A percentile compares a stretch with the other conserved stretches of the same genome.
These are phyloP conservation scores for Podospora bellae-mahoneyi DNA, from an alignment of 495 filamentous ascomycete genomes.

Conservation along the genomic window DNA sequence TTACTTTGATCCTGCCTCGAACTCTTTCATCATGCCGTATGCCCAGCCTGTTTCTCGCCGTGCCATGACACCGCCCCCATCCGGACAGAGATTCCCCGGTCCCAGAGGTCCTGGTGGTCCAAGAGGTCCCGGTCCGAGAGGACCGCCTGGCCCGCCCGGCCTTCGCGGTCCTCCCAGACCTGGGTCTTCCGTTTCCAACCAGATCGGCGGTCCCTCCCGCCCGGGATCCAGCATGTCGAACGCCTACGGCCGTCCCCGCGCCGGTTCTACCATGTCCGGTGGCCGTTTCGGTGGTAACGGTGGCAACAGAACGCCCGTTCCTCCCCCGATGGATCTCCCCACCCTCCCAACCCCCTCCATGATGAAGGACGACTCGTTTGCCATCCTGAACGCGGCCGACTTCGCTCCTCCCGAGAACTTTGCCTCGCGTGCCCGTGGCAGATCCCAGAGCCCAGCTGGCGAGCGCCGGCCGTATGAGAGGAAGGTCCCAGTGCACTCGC, in stretches of 20 bases:
- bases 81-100: slow-evolving; percentile 64
- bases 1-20: slow-evolving; percentile 73
- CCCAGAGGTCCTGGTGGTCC: slow-evolving; percentile 28
- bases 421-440: slow-evolving; percentile 65
- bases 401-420: slow-evolving; percentile 78
- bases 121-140: slow-evolving; percentile 21
- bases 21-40: slow-evolving; percentile 72
- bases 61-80: slow-evolving; percentile 95
- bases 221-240: slow-evolving; percentile 68
- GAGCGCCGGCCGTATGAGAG: slow-evolving; percentile 71
- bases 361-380: slow-evolving; percentile 78
- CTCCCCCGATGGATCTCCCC: slow-evolving; percentile 69
- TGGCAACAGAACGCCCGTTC: slow-evolving; percentile 54
- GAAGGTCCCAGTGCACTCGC: slow-evolving; percentile 64
- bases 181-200: slow-evolving; percentile 41
- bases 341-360: slow-evolving; percentile 82
- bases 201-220: slow-evolving; percentile 43
- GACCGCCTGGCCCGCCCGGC: slow-evolving; percentile 22
- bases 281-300: slow-evolving; percentile 31
- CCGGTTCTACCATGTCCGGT: slow-evolving; percentile 37
- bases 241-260: slow-evolving; percentile 46
- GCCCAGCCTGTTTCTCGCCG: slow-evolving; percentile 80
- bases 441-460: slow-evolving; percentile 77
- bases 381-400: slow-evolving; percentile 64
- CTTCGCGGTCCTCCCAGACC: slow-evolving; percentile 42